Base-by-base conservation (phyloP, 208 protist species). In the Leishmania gerbilli region DNA sequence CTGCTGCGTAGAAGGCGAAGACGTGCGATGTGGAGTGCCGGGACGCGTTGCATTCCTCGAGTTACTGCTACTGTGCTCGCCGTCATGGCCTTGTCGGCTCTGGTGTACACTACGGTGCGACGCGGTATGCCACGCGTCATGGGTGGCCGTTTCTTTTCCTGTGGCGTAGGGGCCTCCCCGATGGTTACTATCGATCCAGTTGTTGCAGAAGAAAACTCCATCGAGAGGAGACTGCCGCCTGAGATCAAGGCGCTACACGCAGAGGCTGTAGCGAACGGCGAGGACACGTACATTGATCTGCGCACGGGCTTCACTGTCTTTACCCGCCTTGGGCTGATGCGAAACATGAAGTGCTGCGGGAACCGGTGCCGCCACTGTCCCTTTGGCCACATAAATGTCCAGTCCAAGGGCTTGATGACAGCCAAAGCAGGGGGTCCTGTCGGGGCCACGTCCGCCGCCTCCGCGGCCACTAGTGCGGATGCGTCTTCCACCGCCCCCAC, bases 331-430 rank as follows among this genome's bases (percentile, higher is more conserved):
- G 51, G 64, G 19, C 90, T 91, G 58, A 31, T 87, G 37, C 76
- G 65, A 34, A 81, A 87, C 11, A 76, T 80, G 47, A 75, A 78
- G 69, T 93, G 90, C 78, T 91, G 89, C 77, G 90, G 90, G 45
- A 82, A 60, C 55, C 68, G 77, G 21, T 93, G 90, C 74, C 81
- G 88, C 68, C 88, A 93, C 86, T 93, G 90, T 80, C 88, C 89
- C 24, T 92, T 87, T 71, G 83, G 80, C 67, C 88, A 91, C 83
- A 60, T 82, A 19, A 92, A 92, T 71, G 87, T 93, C 8, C 40
- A 49, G 42, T 42, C 56, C 13, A 81, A 74, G 40, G 58, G 51
- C 27, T 37, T 51, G 27, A 47, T 78, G 77, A 27, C 71, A 40
- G 74, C 60, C 56, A 11, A 68, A 24, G 79, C 72, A 31, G 21